A percentile compares a stretch with the other conserved stretches of the same genome.
Conservation (phyloP, 768 basidiomycete genomes). For the Naganishia kalamii region DNA sequence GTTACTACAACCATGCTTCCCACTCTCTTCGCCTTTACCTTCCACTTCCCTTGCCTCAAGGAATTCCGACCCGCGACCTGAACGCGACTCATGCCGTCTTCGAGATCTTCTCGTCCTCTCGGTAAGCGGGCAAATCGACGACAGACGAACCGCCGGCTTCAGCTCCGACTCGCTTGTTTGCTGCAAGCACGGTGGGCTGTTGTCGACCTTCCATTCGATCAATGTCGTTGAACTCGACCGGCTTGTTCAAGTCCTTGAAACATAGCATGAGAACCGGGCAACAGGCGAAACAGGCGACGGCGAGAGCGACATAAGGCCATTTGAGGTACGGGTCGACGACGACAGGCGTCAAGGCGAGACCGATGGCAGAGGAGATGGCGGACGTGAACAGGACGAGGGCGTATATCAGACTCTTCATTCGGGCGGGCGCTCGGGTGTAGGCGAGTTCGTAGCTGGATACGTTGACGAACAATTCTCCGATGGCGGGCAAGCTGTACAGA, state of each 20-base stretch:
- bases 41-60: neutral
- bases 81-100: neutral
- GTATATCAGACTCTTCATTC: slow-evolving; percentile 46
- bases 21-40: neutral
- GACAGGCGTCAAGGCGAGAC: slow-evolving; percentile 33
- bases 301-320: slow-evolving; percentile 34
- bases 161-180: neutral
- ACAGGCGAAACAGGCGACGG: slow-evolving; percentile 17
- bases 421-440: slow-evolving; percentile 41
- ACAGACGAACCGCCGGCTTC: neutral
- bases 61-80: neutral
- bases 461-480: slow-evolving; percentile 44
- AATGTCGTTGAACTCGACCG: slow-evolving; percentile 13
- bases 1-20: neutral
- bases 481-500: slow-evolving; percentile 36
- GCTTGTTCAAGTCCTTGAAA: slow-evolving; percentile 14
- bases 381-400: slow-evolving; percentile 36
- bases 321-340: slow-evolving; percentile 44
- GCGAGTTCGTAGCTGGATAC: slow-evolving; percentile 45
- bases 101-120: neutral
- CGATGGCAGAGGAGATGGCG: slow-evolving; percentile 41
- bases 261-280: slow-evolving; percentile 5
- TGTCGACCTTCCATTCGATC: slow-evolving; percentile 11
- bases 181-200: neutral
- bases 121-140: neutral